Evolutionary conservation across 495 filamentous ascomycete genomes (phyloP).

Genomic region (Penicillium nucicola): DNA sequence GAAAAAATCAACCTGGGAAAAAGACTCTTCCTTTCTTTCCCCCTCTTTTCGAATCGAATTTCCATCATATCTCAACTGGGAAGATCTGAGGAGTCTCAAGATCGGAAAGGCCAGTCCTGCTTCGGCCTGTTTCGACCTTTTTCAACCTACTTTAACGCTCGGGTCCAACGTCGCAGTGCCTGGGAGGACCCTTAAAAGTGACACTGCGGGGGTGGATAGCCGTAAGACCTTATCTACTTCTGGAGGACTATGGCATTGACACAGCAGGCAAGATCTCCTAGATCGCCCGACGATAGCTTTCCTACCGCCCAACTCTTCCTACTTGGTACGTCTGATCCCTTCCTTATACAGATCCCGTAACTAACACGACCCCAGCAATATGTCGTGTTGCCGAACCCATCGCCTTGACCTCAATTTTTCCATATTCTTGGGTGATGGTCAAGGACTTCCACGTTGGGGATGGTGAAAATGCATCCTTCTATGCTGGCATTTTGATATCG

Average conservation of each 20-base stretch:
- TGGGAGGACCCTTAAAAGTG: constrained; percentile 9
- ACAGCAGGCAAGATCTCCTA: constrained; percentile 40
- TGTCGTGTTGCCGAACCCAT: constrained; percentile 86
- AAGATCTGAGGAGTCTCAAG: too few species aligned
- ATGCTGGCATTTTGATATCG: constrained; percentile 80
- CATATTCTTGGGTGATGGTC: constrained; percentile 83
- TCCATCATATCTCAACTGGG: too few species aligned
- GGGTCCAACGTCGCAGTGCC: background rate
- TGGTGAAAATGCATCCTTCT: constrained; percentile 72
- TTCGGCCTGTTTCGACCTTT: too few species aligned
- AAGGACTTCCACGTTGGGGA: constrained; percentile 67
- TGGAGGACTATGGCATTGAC: constrained; percentile 52
- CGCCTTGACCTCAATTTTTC: constrained; percentile 81
- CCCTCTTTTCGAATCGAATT: background rate
- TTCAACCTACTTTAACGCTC: background rate
- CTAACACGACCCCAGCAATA: constrained; percentile 48
- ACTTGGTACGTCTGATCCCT: constrained; percentile 52
- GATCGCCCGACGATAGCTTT: constrained; percentile 49
- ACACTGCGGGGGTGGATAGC: constrained; percentile 29
- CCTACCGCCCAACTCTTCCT: constrained; percentile 75
- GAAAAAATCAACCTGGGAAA: background rate
- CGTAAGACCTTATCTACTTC: constrained; percentile 48
- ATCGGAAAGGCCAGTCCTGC: too few species aligned
- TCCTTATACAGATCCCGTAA: background rate
- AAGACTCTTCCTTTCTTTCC: background rate